Evolutionary conservation across 495 filamentous ascomycete species (phyloP).

Genomic region (Daldinia grandis): DNA sequence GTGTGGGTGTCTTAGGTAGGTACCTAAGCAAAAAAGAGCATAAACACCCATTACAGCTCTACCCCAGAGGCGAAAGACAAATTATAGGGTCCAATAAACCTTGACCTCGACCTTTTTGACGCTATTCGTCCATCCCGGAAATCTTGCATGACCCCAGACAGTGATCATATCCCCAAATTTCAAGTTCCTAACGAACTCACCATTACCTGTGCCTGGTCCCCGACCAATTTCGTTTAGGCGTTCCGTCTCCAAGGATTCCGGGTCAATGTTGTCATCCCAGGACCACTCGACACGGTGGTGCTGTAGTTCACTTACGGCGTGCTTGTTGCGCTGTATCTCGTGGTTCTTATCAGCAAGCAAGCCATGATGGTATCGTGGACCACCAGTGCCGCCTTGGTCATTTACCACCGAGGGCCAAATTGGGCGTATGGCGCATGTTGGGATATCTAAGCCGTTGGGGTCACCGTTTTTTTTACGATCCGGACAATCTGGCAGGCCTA

Average conservation of each 20-base stretch:
- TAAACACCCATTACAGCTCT: not conserved
- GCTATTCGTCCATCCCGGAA: conserved; percentile 68
- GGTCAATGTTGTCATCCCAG: conserved; percentile 56
- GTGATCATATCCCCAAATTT: conserved; percentile 71
- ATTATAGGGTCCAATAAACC: conserved; percentile 70
- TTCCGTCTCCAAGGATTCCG: conserved; percentile 55
- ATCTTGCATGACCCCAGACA: conserved; percentile 71
- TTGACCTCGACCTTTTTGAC: conserved; percentile 65
- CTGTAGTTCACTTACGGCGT: conserved; percentile 44
- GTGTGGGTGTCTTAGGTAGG: not conserved
- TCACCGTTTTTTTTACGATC: conserved; percentile 2
- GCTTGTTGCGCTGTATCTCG: conserved; percentile 64
- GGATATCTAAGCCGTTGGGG: not conserved
- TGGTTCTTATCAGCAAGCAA: conserved; percentile 51
- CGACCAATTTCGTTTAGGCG: conserved; percentile 55
- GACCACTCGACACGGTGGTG: conserved; percentile 66
- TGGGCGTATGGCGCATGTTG: conserved; percentile 41
- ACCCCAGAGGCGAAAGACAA: not conserved
- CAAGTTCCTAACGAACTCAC: conserved; percentile 64
- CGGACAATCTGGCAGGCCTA: conserved; percentile 16
- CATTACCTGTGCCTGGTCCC: conserved; percentile 63
- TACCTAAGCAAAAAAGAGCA: not conserved
- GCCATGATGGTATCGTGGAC: conserved; percentile 46
- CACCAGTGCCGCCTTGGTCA: not conserved
- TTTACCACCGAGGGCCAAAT: conserved; percentile 35